phyloP scores from a whole-genome alignment of 176 grass and related monocot species.

The Aegilops sharonensis region DNA sequence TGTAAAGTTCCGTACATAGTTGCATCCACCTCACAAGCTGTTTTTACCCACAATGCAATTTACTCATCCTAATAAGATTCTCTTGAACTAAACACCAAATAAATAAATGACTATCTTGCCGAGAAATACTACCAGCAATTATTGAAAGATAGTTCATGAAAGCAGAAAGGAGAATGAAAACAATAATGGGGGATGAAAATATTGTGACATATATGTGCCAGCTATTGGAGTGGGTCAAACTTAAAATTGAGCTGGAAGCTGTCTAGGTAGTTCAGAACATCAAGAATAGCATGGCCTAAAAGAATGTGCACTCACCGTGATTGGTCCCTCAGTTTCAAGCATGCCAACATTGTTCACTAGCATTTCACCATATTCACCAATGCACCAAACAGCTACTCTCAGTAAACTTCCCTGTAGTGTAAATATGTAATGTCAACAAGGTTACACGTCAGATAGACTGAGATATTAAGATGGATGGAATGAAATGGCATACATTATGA shows the following conservation, averaged over 20 bases:
- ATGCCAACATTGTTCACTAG: slow-evolving; percentile 83
- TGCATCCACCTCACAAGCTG: background rate
- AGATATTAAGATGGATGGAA: background rate
- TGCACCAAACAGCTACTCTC: slow-evolving; percentile 89
- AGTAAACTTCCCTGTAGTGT: slow-evolving; percentile 82
- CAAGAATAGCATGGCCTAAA: background rate
- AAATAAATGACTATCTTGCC: slow-evolving; percentile 13
- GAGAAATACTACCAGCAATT: background rate
- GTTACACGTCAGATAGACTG: slow-evolving; percentile 1
- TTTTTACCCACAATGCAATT: background rate
- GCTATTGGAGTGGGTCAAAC: slow-evolving; percentile 1
- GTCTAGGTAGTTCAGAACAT: slow-evolving; percentile 1
- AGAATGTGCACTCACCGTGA: slow-evolving; percentile 57
- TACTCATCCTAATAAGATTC: background rate
- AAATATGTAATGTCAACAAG: slow-evolving; percentile 30
- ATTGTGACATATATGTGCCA: background rate
- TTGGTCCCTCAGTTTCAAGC: slow-evolving; percentile 60
- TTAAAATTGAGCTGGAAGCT: background rate
- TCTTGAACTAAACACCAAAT: background rate
- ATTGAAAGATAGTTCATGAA: background rate
- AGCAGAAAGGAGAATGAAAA: background rate
- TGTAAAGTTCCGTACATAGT: background rate
- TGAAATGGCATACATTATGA: slow-evolving; percentile 27
- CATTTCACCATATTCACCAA: slow-evolving; percentile 99
- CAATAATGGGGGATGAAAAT: slow-evolving; percentile 4